Conservation (phyloP, 805 yeast genomes). For the Nadsonia fulvescens region DNA sequence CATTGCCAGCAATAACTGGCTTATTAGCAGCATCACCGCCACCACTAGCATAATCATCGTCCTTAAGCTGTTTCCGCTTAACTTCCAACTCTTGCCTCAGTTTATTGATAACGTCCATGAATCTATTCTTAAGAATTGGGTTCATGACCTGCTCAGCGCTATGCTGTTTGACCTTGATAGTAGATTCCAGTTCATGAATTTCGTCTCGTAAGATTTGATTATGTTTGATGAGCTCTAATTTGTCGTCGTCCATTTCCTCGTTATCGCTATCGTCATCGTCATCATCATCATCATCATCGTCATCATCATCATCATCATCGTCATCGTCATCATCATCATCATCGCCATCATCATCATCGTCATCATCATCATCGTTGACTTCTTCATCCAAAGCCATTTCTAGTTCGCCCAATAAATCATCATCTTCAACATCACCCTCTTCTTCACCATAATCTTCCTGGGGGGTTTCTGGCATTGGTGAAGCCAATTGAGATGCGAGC, state of each 20-base stretch:
- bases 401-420: slow-evolving; percentile 16
- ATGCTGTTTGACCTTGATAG: slow-evolving; percentile 55
- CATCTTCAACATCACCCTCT: slow-evolving; percentile 15
- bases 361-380: slow-evolving; percentile 29
- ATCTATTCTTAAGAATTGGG: slow-evolving; percentile 74
- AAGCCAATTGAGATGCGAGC: too few species aligned
- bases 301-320: slow-evolving; percentile 36
- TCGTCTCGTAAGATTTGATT: slow-evolving; percentile 69
- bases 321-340: slow-evolving; percentile 39
- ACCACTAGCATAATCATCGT: slow-evolving; percentile 2
- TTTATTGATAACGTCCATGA: slow-evolving; percentile 61
- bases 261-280: slow-evolving; percentile 19
- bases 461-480: too few species aligned
- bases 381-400: slow-evolving; percentile 23
- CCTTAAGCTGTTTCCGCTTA: slow-evolving; percentile 49
- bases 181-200: slow-evolving; percentile 59
- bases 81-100: slow-evolving; percentile 66
- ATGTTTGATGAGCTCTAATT: slow-evolving; percentile 39
- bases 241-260: slow-evolving; percentile 27
- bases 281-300: slow-evolving; percentile 31
- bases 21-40: slow-evolving; percentile 1
- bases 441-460: slow-evolving; percentile 14
- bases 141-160: slow-evolving; percentile 60
- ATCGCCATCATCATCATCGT: slow-evolving; percentile 31
- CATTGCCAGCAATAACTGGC: slow-evolving; percentile 15